Conservation (phyloP, 2,329 filamentous ascomycete species). For the Cladorrhinum sp. region DNA sequence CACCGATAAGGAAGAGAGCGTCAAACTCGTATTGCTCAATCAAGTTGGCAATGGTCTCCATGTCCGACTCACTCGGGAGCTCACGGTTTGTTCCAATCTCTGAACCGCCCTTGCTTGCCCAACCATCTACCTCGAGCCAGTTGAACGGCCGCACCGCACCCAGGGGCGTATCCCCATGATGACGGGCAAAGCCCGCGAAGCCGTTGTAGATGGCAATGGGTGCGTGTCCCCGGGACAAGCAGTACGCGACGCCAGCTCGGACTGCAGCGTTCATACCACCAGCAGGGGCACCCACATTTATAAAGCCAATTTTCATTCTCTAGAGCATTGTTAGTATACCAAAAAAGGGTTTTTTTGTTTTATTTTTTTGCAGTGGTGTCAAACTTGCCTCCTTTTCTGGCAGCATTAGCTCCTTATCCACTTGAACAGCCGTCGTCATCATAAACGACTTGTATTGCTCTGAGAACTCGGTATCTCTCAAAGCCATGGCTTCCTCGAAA, state of each 20-base stretch:
- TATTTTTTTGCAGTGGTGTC: neutral
- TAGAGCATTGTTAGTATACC: slow-evolving; percentile 39
- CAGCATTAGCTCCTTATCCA: slow-evolving; percentile 62
- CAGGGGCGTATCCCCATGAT: slow-evolving; percentile 78
- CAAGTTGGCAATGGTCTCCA: slow-evolving; percentile 76
- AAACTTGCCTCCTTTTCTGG: slow-evolving; percentile 65
- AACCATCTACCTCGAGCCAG: slow-evolving; percentile 92
- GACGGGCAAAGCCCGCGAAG: slow-evolving; percentile 88
- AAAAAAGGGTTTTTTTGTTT: neutral
- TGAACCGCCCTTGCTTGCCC: slow-evolving; percentile 94
- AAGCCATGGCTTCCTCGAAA: slow-evolving; percentile 80
- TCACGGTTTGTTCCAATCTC: slow-evolving; percentile 98
- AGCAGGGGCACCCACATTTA: slow-evolving; percentile 93
- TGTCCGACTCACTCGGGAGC: slow-evolving; percentile 79
- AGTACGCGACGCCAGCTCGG: slow-evolving; percentile 89
- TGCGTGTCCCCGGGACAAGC: slow-evolving; percentile 85
- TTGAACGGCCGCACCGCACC: slow-evolving; percentile 80
- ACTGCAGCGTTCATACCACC: slow-evolving; percentile 98
- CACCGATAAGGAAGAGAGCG: slow-evolving; percentile 85
- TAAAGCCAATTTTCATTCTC: slow-evolving; percentile 90
- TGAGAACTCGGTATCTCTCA: slow-evolving; percentile 88
- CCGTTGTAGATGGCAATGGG: slow-evolving; percentile 94
- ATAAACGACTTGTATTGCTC: slow-evolving; percentile 90
- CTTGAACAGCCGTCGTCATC: slow-evolving; percentile 81
- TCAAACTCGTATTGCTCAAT: slow-evolving; percentile 88